Base-by-base conservation (phyloP, 169 alveolate species). In the Miamiensis avidus region DNA sequence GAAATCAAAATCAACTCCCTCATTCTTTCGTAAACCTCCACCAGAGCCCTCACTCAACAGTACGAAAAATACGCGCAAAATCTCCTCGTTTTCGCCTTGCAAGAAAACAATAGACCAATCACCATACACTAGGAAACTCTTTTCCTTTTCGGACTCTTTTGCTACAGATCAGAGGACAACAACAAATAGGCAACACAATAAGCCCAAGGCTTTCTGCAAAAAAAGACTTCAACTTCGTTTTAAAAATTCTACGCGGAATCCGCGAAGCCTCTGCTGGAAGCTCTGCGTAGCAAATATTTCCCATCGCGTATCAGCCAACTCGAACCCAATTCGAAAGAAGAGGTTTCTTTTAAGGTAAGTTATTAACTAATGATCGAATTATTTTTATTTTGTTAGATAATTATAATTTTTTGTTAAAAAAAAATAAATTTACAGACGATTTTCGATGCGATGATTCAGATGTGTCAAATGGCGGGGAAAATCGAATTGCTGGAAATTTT, bases 401-500 rank as follows among this genome's bases (percentile, higher is more conserved):
- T 49, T 49, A 49, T 11, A 49, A 49, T 4, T 11, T 49, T 11
- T 11, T 49, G 20, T 49, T 49, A 11, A 49, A 11, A 49, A 49
- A 49, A 49, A 49, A 11, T 11, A 11, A 11, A 11, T 49, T 49
- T 49, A 49, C 20, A 49, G 69, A 49, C 78, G 34, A 92, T 92
- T 69, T 73, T 92, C 34, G 88, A 86, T 15, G 81, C 90, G 29
- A 49, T 92, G 72, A 84, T 86, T 49, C 77, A 82, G n/a, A 92
- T 91, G 83, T 84, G 88, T 79, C 84, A 89, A 69, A 74, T 91
- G 30, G 32, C 89, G 76, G 74, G 86, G 65, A 77, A 87, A 88
- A 74, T 92, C 83, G 78, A 89, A 86, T 30, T 87, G 34, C 74
- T 92, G 31, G 95, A 92, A 89, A 85, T 92, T 27, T 88, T 92